Evolutionary conservation across 2,329 filamentous ascomycete species (phyloP).

Genomic region (Calonectria henricotiae): DNA sequence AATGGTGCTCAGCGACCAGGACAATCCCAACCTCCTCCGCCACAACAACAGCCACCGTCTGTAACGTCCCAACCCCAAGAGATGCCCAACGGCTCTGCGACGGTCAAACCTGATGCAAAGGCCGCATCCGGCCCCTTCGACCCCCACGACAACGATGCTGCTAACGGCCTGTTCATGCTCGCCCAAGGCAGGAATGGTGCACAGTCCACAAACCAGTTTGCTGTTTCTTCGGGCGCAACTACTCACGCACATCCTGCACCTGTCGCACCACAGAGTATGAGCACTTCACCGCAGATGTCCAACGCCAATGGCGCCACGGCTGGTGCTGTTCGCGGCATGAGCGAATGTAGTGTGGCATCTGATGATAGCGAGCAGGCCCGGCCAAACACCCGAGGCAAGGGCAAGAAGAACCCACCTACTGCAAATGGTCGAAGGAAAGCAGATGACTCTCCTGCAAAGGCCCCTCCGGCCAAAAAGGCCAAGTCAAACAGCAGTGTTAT

Average conservation of each 20-base stretch:
- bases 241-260: constrained; percentile 68
- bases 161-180: constrained; percentile 93
- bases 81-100: constrained; percentile 59
- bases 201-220: constrained; percentile 67
- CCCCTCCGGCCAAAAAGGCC: constrained; percentile 78
- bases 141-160: constrained; percentile 94
- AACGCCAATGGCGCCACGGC: constrained; percentile 66
- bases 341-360: constrained; percentile 80
- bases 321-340: constrained; percentile 70
- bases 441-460: constrained; percentile 77
- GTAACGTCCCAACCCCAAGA: constrained; percentile 73
- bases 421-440: constrained; percentile 84
- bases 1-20: constrained; percentile 54
- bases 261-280: constrained; percentile 56
- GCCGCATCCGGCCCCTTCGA: constrained; percentile 79
- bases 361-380: constrained; percentile 82
- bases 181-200: constrained; percentile 79
- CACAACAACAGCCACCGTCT: constrained; percentile 49
- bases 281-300: constrained; percentile 69
- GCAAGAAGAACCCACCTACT: constrained; percentile 75
- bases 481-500: constrained; percentile 64
- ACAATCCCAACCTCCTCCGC: constrained; percentile 59
- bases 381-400: constrained; percentile 76
- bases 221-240: constrained; percentile 63
- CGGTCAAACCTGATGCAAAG: constrained; percentile 67